These are phyloP conservation scores for Stachybotrys echinatus DNA, from an alignment of 2,329 filamentous ascomycete genomes.

Conservation along the genomic window DNA sequence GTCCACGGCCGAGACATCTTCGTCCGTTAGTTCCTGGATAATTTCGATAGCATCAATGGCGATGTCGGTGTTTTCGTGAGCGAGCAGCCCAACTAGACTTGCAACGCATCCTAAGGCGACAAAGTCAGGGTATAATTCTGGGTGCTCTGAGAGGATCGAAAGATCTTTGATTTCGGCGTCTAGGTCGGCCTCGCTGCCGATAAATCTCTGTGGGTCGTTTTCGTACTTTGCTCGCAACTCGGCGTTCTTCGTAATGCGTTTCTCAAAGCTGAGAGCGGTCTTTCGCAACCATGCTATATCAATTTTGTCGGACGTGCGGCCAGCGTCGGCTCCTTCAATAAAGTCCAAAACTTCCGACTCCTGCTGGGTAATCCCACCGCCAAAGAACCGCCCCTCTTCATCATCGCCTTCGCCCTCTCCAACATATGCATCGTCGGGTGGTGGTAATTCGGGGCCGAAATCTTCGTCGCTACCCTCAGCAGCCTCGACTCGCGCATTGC, in stretches of 20 bases:
- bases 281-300: conserved; percentile 80
- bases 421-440: conserved; percentile 31
- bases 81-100: conserved; percentile 74
- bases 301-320: conserved; percentile 62
- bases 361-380: conserved; percentile 77
- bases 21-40: conserved; percentile 84
- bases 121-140: conserved; percentile 77
- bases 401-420: conserved; percentile 51
- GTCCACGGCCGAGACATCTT: conserved; percentile 79
- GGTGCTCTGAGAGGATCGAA: conserved; percentile 81
- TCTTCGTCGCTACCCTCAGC: conserved; percentile 48
- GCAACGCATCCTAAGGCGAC: conserved; percentile 66
- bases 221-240: conserved; percentile 84
- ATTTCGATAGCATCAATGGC: conserved; percentile 89
- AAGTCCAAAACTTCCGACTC: conserved; percentile 84
- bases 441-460: conserved; percentile 37
- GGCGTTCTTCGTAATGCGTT: conserved; percentile 84
- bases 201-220: conserved; percentile 73
- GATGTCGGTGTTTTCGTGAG: conserved; percentile 96
- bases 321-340: conserved; percentile 54
- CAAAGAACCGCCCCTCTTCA: conserved; percentile 93
- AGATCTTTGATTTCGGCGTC: conserved; percentile 83
- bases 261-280: conserved; percentile 79
- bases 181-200: conserved; percentile 80
- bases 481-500: conserved; percentile 38